Evolutionary conservation across 306 rosid species (phyloP).

Genomic region (Corylus avellana): DNA sequence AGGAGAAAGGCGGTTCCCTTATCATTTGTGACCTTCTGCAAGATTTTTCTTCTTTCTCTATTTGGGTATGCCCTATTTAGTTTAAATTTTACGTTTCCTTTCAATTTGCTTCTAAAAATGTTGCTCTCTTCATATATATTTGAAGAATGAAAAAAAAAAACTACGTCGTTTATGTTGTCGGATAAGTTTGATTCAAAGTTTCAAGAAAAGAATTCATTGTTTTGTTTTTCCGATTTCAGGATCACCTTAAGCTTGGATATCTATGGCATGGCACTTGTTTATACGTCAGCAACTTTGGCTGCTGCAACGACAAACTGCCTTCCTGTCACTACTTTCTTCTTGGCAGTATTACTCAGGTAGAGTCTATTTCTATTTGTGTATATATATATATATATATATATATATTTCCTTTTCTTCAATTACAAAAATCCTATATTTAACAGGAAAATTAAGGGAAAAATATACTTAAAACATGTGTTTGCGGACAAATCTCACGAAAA

Average conservation of each 20-base stretch:
- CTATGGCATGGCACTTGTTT: slow-evolving; percentile 56
- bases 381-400: no score
- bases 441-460: background rate
- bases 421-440: background rate
- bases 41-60: slow-evolving; percentile 68
- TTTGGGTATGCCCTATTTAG: slow-evolving; percentile 52
- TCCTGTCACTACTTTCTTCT: slow-evolving; percentile 81
- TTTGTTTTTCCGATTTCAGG: slow-evolving; percentile 40
- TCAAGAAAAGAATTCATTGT: background rate
- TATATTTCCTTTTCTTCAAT: background rate
- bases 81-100: background rate
- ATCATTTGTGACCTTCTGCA: slow-evolving; percentile 60
- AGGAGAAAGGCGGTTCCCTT: slow-evolving; percentile 67
- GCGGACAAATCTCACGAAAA: background rate
- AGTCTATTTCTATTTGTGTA: background rate
- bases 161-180: background rate
- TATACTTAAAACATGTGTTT: background rate
- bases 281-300: slow-evolving; percentile 78
- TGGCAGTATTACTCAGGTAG: slow-evolving; percentile 70
- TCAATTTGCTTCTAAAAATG: background rate
- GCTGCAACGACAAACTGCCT: slow-evolving; percentile 75
- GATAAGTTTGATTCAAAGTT: background rate
- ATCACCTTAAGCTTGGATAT: slow-evolving; percentile 55
- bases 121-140: background rate
- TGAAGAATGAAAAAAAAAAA: background rate